Conservation (phyloP, 345 rosid species). For the Toxicodendron radicans region DNA sequence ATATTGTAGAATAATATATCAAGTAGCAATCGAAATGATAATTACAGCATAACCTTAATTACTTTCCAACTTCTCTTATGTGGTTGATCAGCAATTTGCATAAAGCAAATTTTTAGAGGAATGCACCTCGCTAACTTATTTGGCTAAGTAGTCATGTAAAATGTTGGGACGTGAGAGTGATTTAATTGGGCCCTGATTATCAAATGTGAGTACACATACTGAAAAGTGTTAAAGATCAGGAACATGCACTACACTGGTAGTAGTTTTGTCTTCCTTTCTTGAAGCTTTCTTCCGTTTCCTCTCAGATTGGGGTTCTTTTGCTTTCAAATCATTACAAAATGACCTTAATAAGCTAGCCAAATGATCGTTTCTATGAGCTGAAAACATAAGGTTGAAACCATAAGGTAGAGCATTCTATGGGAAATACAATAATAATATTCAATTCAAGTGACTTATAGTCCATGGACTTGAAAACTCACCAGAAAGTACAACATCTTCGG, state of each 20-base stretch:
- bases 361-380: constrained; percentile 89
- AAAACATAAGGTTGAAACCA: constrained; percentile 31
- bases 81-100: background rate
- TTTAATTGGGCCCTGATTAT: background rate
- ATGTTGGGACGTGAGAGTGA: background rate
- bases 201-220: background rate
- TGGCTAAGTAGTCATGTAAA: background rate
- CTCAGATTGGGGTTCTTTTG: constrained; percentile 68
- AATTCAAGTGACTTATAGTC: background rate
- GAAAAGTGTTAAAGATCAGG: constrained; percentile 24
- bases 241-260: constrained; percentile 31
- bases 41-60: background rate
- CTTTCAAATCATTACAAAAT: constrained; percentile 59
- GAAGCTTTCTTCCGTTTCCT: constrained; percentile 69
- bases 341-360: constrained; percentile 60
- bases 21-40: background rate
- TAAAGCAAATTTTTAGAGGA: background rate
- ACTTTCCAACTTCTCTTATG: background rate
- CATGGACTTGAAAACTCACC: constrained; percentile 39
- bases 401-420: background rate
- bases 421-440: background rate
- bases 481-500: constrained; percentile 81
- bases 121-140: background rate
- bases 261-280: constrained; percentile 46
- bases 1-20: background rate